Percentiles rank a stretch among this genome's conserved stretches.
phyloP scores from a whole-genome alignment of 2,329 filamentous ascomycete genomes.

The Fusarium napiforme region DNA sequence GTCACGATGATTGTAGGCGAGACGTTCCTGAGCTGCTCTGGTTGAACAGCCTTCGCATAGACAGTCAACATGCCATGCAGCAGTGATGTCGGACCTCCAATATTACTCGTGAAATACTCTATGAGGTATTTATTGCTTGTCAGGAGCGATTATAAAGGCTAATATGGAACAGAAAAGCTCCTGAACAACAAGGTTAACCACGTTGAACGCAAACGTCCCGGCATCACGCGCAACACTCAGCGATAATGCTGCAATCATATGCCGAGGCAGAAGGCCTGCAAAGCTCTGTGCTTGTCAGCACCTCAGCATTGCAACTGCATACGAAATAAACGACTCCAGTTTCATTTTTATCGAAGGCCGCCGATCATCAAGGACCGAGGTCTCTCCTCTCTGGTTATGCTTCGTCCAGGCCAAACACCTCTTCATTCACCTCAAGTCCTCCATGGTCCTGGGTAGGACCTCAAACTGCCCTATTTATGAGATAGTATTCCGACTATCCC shows the following conservation, averaged over 20 bases:
- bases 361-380: neutral
- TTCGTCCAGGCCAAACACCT: neutral
- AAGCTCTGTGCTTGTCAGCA: neutral
- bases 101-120: neutral
- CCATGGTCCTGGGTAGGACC: neutral
- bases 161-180: neutral
- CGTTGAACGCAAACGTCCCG: neutral
- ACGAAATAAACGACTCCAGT: neutral
- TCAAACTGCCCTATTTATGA: neutral
- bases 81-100: neutral
- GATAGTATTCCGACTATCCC: neutral
- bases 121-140: neutral
- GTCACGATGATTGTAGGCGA: neutral
- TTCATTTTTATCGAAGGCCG: neutral
- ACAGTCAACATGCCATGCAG: neutral
- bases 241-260: neutral
- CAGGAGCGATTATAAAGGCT: neutral
- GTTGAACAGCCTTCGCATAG: neutral
- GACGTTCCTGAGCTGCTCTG: neutral
- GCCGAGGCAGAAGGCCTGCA: neutral
- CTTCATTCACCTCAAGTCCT: neutral
- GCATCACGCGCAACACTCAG: neutral
- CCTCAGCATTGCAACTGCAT: neutral
- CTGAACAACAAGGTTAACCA: neutral
- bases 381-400: neutral